Conservation (phyloP, 129 eudicot genomes). For the Centaurea solstitialis region DNA sequence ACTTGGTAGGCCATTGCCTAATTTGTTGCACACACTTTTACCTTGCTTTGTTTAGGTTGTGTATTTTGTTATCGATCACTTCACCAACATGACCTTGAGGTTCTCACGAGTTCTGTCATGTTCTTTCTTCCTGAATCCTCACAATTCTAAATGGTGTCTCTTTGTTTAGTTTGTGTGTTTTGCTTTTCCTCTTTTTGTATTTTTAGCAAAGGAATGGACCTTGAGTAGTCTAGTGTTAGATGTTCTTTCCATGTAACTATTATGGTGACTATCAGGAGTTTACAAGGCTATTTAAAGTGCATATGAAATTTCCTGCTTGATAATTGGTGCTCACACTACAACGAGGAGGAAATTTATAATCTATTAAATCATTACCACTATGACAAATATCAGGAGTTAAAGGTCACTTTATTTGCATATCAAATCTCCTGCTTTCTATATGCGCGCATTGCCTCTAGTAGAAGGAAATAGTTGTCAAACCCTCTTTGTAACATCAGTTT, state of each 20-base stretch:
- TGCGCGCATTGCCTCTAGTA: not conserved
- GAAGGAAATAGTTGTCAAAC: not conserved
- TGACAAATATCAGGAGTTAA: not conserved
- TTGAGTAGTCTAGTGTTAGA: not conserved
- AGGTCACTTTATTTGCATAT: not conserved
- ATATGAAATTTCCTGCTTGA: not conserved
- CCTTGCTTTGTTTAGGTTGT: not conserved
- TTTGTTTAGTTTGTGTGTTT: not conserved
- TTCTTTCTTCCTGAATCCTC: not conserved
- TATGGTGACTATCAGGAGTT: not conserved
- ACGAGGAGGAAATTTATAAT: not conserved
- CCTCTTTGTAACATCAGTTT: not conserved
- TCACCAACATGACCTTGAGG: slow-evolving; percentile 6
- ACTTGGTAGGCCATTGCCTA: slow-evolving; percentile 57
- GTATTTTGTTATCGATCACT: slow-evolving; percentile 9
- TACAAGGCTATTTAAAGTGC: not conserved
- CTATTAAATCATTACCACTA: not conserved
- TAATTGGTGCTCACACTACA: not conserved
- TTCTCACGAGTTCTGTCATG: not conserved
- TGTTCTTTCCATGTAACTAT: not conserved
- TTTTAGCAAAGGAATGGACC: not conserved
- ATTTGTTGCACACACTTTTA: not conserved
- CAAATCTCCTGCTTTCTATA: not conserved
- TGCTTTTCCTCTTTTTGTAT: not conserved
- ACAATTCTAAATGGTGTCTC: not conserved